Evolutionary conservation across 352 stramenopile species (phyloP).

Genomic region (Globisporangium parvum): DNA sequence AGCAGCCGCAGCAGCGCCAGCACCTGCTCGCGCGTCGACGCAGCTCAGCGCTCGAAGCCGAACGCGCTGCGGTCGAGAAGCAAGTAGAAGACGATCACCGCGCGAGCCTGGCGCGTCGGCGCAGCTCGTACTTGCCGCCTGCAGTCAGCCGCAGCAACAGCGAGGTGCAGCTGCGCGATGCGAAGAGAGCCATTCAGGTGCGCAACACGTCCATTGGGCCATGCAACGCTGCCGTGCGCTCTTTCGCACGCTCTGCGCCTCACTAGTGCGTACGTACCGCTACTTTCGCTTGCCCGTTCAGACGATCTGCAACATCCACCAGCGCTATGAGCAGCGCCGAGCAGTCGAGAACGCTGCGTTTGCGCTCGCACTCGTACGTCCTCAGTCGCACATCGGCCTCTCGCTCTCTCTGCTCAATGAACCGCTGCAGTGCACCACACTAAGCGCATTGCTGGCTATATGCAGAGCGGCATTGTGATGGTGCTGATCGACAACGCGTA

Average conservation of each 20-base stretch:
- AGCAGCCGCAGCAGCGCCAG: not conserved
- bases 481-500: constrained; percentile 73
- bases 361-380: constrained; percentile 41
- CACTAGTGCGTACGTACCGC: not conserved
- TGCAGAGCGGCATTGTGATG: constrained; percentile 41
- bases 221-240: not conserved
- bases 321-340: constrained; percentile 57
- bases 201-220: not conserved
- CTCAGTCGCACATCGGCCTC: no score
- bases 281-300: constrained; percentile 4
- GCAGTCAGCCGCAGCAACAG: constrained; percentile 8
- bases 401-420: not conserved
- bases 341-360: constrained; percentile 53
- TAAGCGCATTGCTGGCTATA: not conserved
- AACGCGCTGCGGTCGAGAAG: constrained; percentile 42
- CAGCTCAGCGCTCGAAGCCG: constrained; percentile 36
- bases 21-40: constrained; percentile 18
- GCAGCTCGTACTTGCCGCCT: constrained; percentile 41
- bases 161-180: constrained; percentile 32
- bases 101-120: constrained; percentile 10
- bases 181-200: constrained; percentile 52
- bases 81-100: constrained; percentile 35
- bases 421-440: not conserved
- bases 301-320: constrained; percentile 59
- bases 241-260: not conserved